These are phyloP conservation scores for Penicillium maclennaniae DNA, from an alignment of 495 filamentous ascomycete species.

Conservation along the genomic window DNA sequence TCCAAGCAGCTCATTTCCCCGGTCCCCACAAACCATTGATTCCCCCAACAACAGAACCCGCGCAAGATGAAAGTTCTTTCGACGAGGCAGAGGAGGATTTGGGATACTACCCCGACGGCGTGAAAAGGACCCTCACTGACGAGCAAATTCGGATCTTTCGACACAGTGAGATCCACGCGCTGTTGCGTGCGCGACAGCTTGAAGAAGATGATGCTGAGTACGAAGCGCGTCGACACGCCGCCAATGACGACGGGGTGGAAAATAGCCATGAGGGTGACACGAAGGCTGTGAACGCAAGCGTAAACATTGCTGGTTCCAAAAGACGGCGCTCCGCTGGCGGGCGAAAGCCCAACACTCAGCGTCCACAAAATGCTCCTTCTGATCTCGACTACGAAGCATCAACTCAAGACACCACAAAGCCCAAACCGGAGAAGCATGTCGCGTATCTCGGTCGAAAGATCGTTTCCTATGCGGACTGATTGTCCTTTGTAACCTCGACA, in stretches of 20 bases:
- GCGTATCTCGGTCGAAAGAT: constrained; percentile 28
- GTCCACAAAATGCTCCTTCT: background rate
- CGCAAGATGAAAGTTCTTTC: constrained; percentile 30
- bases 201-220: constrained; percentile 31
- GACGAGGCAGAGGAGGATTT: constrained; percentile 65
- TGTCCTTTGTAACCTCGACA: background rate
- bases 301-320: background rate
- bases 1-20: constrained; percentile 65
- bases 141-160: constrained; percentile 88
- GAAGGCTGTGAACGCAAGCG: background rate
- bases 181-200: constrained; percentile 54
- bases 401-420: background rate
- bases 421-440: background rate
- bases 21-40: constrained; percentile 10
- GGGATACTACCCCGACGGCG: constrained; percentile 85
- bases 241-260: constrained; percentile 9
- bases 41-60: constrained; percentile 20
- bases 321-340: background rate
- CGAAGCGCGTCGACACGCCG: constrained; percentile 13
- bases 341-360: background rate
- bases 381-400: constrained; percentile 20
- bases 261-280: background rate
- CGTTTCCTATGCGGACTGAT: constrained; percentile 41
- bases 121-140: constrained; percentile 87
- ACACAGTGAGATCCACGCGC: constrained; percentile 76